Evolutionary conservation across 2,329 filamentous ascomycete genomes (phyloP), one percentile per base, ranked within the genome.

Genomic region (Grosmannia clavigera): DNA sequence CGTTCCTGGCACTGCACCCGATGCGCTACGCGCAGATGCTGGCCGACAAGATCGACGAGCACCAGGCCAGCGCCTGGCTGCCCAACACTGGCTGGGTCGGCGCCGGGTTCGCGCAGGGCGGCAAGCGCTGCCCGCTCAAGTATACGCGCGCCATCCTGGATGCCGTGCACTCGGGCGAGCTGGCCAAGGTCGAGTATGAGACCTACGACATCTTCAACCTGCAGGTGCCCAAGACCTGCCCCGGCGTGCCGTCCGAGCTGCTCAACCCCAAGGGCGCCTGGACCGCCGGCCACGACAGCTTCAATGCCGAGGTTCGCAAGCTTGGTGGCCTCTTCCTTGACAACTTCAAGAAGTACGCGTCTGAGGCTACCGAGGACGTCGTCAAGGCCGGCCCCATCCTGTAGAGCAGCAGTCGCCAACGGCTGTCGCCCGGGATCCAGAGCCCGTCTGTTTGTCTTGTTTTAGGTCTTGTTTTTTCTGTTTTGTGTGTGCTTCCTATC

Each of bases 11-110:
- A 51, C 86, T 99, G 61, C 94, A 99, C 82, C 94, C 94, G 69
- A 99, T 99, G 94, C 88, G 90, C 75, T 99, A 99, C 78, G 94
- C 94, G 68, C 87, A 87, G 80, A 99, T 99, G 94, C 82, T 99
- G 64, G 94, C 94, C 46, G 90, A 96, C 74, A 97, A 97, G 87
- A 99, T 99, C 72, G 84, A 92, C 70, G 75, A 90, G 68, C 91
- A 99, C 86, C 89, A 91, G 70, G 87, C 91, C 76, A 95, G 96
- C 74, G 94, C 92, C 69, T 99, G 94, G 94, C 82, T 99, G 67
- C 87, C 99, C 75, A 96, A 96, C 87, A 96, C 92, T 69, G 92
- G 92, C 68, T 96, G 92, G 92, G 91, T 95, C 72, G 92, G 92
- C 71, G 92, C 92, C 69, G 90, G 90, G 71, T 89, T 88, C 70